These are phyloP conservation scores for Chaetomium globosum DNA, from an alignment of 2,329 filamentous ascomycete species.

Conservation along the genomic window DNA sequence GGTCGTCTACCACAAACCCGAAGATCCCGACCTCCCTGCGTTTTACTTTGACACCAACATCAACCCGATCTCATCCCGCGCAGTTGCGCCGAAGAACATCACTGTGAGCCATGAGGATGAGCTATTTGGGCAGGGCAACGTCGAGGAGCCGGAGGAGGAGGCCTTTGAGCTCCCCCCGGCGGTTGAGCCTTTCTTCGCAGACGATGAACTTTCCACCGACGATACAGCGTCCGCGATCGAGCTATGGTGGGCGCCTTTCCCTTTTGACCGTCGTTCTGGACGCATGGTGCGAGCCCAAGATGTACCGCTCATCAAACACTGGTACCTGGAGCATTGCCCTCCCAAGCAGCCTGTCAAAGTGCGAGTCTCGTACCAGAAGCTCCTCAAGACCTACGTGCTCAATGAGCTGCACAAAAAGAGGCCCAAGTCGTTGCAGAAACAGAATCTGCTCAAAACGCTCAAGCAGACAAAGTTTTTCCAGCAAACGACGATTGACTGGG, in stretches of 20 bases:
- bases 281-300: conserved; percentile 97
- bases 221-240: conserved; percentile 90
- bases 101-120: conserved; percentile 90
- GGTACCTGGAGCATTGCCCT: conserved; percentile 95
- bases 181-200: conserved; percentile 83
- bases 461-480: conserved; percentile 99
- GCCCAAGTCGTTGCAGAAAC: conserved; percentile 93
- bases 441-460: conserved; percentile 83
- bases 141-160: conserved; percentile 74
- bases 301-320: conserved; percentile 95
- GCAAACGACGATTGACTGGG: conserved; percentile 98
- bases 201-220: conserved; percentile 84
- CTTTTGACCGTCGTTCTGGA: conserved; percentile 90
- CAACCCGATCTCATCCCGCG: conserved; percentile 94
- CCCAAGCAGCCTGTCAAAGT: conserved; percentile 90
- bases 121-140: conserved; percentile 79
- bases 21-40: conserved; percentile 85
- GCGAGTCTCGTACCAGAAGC: conserved; percentile 95
- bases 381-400: conserved; percentile 92
- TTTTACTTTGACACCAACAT: conserved; percentile 99
- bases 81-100: conserved; percentile 92
- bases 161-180: conserved; percentile 80
- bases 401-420: conserved; percentile 97
- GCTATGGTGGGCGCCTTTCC: conserved; percentile 97
- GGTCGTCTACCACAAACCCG: conserved; percentile 83